Evolutionary conservation across 2,329 filamentous ascomycete species (phyloP).

Genomic region (Aspergillus sp.): DNA sequence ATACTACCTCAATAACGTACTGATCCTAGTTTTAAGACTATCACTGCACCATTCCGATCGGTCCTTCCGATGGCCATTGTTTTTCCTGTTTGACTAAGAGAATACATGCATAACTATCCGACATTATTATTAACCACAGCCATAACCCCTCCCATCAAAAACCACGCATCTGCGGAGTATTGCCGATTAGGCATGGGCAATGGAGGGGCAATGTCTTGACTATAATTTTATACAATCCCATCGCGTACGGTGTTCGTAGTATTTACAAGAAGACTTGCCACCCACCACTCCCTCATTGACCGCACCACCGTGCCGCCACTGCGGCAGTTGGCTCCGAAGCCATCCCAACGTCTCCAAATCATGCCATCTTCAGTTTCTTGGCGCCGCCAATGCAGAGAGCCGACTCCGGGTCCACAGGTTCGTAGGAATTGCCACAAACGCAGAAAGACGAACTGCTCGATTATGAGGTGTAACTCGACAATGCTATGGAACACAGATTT

Average conservation of each 20-base stretch:
- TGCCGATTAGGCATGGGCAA: background rate
- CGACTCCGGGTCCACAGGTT: background rate
- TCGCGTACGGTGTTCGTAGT: background rate
- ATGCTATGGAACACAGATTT: background rate
- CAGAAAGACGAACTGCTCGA: background rate
- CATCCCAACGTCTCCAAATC: slow-evolving; percentile 1
- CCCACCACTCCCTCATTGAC: background rate
- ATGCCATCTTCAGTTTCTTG: background rate
- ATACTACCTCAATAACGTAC: too few species aligned
- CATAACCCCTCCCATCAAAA: background rate
- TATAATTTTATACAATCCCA: background rate
- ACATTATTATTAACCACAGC: background rate
- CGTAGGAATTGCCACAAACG: background rate
- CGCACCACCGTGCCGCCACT: background rate
- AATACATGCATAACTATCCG: slow-evolving; percentile 2
- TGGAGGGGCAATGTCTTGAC: background rate
- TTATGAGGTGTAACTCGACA: background rate
- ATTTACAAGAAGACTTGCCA: background rate
- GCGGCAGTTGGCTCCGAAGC: background rate
- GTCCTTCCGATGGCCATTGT: too few species aligned
- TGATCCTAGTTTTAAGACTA: too few species aligned
- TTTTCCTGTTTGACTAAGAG: background rate
- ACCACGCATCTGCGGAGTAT: slow-evolving; percentile 1
- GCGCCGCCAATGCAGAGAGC: background rate
- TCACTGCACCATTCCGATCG: too few species aligned